Base-by-base conservation (phyloP, 176 grass and related monocot species). In the Triticum turgidum region DNA sequence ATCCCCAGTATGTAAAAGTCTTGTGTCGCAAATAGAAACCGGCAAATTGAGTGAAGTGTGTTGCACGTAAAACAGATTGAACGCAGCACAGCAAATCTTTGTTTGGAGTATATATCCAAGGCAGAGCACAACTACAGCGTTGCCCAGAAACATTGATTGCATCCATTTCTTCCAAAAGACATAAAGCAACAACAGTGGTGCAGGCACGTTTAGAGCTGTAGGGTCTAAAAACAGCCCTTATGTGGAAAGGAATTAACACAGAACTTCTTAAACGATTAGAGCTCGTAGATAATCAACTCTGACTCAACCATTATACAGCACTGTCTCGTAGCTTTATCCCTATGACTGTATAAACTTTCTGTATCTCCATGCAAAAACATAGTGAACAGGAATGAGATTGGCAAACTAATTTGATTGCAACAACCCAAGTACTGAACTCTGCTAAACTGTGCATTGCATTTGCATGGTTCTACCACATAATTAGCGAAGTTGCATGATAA, bases 301-400 rank as follows among this genome's bases (percentile, higher is more conserved):
- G 56, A 29, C 24, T 75, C 69, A 11, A 6, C 65, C 51, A 75
- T 4, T 64, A 27, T 38, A 32, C 44, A 74, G 58, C 13, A 80
- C 51, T 39, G 14, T 61, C 56, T 84, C 64, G 64, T 69, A 82
- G 63, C 11, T 70, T 86, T 68, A 63, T 70, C 49, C 51, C 20
- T 63, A 17, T 38, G 18, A 81, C 39, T 51, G 65, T 78, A 72
- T 52, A 78, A 29, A 78, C 1, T 73, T 17, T 77, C 12, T 32
- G 29, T 44, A 51, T 51, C 61, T 73, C 74, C 86, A 83, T 32
- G 65, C 73, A 81, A 83, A 61, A 82, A 65, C 34, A 80, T 47
- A 27, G 27, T 64, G 37, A 42, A 69, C 11, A 71, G 15, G 32
- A 24, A 24, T 44, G 54, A 78, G 38, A 79, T 12, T 9, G 41